phyloP scores from a whole-genome alignment of 768 basidiomycete genomes.

The Tubosaeta sp. region DNA sequence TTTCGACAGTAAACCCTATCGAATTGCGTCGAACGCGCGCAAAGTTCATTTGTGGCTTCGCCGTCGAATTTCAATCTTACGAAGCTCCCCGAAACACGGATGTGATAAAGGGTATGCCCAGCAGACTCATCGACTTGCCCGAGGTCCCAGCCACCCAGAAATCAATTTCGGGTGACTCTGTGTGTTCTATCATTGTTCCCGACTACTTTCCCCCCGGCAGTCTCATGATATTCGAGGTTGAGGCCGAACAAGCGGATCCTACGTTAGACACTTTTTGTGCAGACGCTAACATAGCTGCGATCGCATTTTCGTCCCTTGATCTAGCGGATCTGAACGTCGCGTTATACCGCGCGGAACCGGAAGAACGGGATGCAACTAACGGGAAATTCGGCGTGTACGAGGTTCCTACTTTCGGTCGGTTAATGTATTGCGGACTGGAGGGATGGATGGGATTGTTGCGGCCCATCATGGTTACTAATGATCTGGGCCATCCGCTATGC shows the following conservation, averaged over 20 bases:
- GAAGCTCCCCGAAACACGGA: slow-evolving; percentile 45
- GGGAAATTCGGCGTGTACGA: slow-evolving; percentile 82
- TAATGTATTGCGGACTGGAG: slow-evolving; percentile 91
- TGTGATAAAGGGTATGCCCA: slow-evolving; percentile 67
- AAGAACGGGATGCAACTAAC: slow-evolving; percentile 85
- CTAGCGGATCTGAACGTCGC: slow-evolving; percentile 86
- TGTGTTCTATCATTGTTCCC: slow-evolving; percentile 77
- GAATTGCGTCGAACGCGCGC: slow-evolving; percentile 77
- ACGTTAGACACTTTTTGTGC: slow-evolving; percentile 71
- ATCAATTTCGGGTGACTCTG: slow-evolving; percentile 62
- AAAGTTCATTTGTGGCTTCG: slow-evolving; percentile 77
- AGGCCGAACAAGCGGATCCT: slow-evolving; percentile 67
- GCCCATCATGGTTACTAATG: slow-evolving; percentile 83
- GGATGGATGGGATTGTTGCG: slow-evolving; percentile 94
- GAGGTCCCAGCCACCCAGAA: slow-evolving; percentile 57
- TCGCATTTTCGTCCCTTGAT: slow-evolving; percentile 68
- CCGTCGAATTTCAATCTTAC: slow-evolving; percentile 63
- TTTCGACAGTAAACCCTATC: slow-evolving; percentile 67
- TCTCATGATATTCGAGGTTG: slow-evolving; percentile 88
- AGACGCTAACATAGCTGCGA: slow-evolving; percentile 64
- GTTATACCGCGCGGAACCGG: slow-evolving; percentile 83
- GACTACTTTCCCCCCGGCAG: slow-evolving; percentile 94
- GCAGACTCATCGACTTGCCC: slow-evolving; percentile 60
- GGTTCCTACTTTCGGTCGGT: slow-evolving; percentile 66
- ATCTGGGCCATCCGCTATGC: slow-evolving; percentile 90